These are phyloP conservation scores for Phytophthora sansomeana DNA, from an alignment of 352 stramenopile genomes.

Conservation along the genomic window DNA sequence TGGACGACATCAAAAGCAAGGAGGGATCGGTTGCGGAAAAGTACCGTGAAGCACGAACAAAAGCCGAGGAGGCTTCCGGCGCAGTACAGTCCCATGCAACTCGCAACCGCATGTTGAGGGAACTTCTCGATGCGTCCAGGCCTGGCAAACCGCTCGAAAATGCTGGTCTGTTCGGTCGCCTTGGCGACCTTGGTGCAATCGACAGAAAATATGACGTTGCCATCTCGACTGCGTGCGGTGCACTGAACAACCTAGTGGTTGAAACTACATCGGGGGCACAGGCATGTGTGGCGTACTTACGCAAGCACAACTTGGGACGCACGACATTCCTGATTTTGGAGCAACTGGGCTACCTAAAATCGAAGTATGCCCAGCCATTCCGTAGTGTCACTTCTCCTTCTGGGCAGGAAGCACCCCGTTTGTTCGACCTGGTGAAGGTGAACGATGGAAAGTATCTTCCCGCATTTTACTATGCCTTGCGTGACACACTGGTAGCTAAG, in stretches of 20 bases:
- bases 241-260: slow-evolving; percentile 98
- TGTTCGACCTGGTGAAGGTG: slow-evolving; percentile 92
- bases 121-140: slow-evolving; percentile 92
- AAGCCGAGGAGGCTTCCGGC: slow-evolving; percentile 80
- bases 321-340: slow-evolving; percentile 99
- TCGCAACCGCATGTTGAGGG: slow-evolving; percentile 83
- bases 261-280: slow-evolving; percentile 96
- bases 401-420: slow-evolving; percentile 59
- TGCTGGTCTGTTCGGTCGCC: slow-evolving; percentile 94
- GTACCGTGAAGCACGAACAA: slow-evolving; percentile 74
- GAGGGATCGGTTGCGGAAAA: slow-evolving; percentile 61
- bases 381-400: slow-evolving; percentile 56
- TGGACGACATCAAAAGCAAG: slow-evolving; percentile 66
- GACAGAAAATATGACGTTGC: slow-evolving; percentile 97
- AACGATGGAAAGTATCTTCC: slow-evolving; percentile 90
- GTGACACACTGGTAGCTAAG: slow-evolving; percentile 97
- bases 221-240: slow-evolving; percentile 97
- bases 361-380: slow-evolving; percentile 75
- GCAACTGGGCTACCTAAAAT: slow-evolving; percentile 91
- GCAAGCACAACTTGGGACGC: slow-evolving; percentile 95
- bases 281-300: slow-evolving; percentile 96
- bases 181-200: slow-evolving; percentile 98
- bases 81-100: slow-evolving; percentile 76
- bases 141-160: slow-evolving; percentile 91
- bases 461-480: slow-evolving; percentile 97